Conservation (phyloP, 345 rosid genomes). For the Acer campestre region DNA sequence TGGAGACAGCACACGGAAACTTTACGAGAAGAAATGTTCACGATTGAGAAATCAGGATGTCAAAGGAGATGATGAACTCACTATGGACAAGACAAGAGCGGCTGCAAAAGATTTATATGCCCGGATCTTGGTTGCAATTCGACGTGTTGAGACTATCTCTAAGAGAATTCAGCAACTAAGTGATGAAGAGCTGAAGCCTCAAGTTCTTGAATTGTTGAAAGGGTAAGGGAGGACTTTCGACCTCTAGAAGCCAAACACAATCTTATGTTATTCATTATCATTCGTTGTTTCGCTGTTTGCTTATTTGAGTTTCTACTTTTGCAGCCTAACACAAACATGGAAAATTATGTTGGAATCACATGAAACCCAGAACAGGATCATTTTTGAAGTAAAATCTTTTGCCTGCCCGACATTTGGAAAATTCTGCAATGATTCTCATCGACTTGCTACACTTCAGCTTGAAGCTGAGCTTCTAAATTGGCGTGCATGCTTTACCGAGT, state of each 20-base stretch:
- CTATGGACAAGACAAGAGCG: slow-evolving; percentile 58
- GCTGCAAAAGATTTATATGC: slow-evolving; percentile 68
- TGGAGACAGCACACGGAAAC: slow-evolving; percentile 58
- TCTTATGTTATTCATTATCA: neutral
- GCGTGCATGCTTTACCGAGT: slow-evolving; percentile 54
- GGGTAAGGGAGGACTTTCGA: slow-evolving; percentile 50
- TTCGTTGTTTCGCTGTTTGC: too few species aligned
- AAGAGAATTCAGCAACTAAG: slow-evolving; percentile 61
- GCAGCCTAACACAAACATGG: slow-evolving; percentile 65
- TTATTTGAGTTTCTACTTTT: slow-evolving; percentile 17
- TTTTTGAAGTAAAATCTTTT: slow-evolving; percentile 59
- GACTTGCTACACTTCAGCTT: slow-evolving; percentile 75
- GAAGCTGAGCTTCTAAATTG: slow-evolving; percentile 73
- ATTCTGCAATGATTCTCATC: slow-evolving; percentile 64
- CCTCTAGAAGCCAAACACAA: neutral
- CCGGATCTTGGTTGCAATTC: slow-evolving; percentile 66
- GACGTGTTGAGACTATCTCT: slow-evolving; percentile 71
- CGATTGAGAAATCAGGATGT: slow-evolving; percentile 54
- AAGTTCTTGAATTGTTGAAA: slow-evolving; percentile 60
- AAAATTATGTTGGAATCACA: slow-evolving; percentile 69
- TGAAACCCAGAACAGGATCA: slow-evolving; percentile 70
- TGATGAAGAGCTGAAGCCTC: slow-evolving; percentile 74
- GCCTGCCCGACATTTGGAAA: slow-evolving; percentile 52
- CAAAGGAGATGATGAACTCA: slow-evolving; percentile 46
- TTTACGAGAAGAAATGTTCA: slow-evolving; percentile 63